Evolutionary conservation across 768 basidiomycete genomes (phyloP).

Genomic region (Mycena chlorophos): DNA sequence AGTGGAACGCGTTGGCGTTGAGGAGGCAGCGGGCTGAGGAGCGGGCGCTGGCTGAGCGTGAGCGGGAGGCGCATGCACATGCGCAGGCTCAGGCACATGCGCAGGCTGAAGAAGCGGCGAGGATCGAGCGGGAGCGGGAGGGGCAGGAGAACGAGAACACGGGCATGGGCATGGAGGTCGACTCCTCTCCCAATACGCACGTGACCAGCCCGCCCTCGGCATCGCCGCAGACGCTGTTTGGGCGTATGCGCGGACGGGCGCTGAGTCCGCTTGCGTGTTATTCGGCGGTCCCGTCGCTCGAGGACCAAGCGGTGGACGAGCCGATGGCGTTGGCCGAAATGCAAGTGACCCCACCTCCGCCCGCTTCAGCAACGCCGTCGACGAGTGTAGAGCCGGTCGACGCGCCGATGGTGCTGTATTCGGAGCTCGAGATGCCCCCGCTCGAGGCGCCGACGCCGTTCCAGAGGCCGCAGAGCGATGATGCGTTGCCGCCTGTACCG

Average conservation of each 20-base stretch:
- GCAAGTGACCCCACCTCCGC: no score
- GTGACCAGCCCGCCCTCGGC: background rate
- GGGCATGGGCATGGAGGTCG: background rate
- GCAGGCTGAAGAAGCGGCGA: background rate
- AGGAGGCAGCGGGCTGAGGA: conserved; percentile 9
- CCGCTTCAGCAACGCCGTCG: no score
- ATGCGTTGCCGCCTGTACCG: background rate
- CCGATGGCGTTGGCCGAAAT: no score
- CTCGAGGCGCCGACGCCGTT: background rate
- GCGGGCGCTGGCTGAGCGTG: background rate
- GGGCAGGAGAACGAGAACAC: background rate
- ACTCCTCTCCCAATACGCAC: background rate
- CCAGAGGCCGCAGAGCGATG: no score
- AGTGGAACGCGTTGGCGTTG: conserved; percentile 19
- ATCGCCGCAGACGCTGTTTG: conserved; percentile 1
- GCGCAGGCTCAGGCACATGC: no score
- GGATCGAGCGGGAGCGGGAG: background rate
- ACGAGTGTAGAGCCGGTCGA: no score
- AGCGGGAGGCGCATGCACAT: background rate
- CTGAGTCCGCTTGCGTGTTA: conserved; percentile 10
- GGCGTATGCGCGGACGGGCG: conserved; percentile 7
- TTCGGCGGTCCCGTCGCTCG: no score
- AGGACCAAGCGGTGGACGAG: no score
- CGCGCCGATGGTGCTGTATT: no score
- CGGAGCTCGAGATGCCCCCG: background rate